phyloP scores from a whole-genome alignment of 805 yeast genomes.

The Nakazawaea holstii region DNA sequence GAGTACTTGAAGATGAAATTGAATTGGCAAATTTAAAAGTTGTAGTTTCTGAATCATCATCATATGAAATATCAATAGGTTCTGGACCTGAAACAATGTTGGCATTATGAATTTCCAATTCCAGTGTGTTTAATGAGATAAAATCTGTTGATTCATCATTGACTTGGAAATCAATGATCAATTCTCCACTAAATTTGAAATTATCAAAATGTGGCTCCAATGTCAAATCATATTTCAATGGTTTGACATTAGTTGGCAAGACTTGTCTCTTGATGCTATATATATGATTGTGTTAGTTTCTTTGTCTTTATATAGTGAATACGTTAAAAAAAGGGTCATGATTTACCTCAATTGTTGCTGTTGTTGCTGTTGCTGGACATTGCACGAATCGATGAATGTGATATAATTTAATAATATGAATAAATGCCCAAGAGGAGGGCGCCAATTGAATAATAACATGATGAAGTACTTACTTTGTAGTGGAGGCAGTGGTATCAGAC shows the following conservation, averaged over 20 bases:
- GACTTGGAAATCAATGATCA: slow-evolving; percentile 48
- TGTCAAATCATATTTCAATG: slow-evolving; percentile 62
- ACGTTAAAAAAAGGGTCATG: not conserved
- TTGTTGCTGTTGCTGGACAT: no score
- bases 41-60: slow-evolving; percentile 34
- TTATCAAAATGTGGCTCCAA: slow-evolving; percentile 56
- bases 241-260: slow-evolving; percentile 65
- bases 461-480: not conserved
- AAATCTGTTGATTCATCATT: slow-evolving; percentile 35
- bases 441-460: no score
- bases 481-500: not conserved
- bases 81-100: slow-evolving; percentile 23
- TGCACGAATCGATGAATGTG: no score
- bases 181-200: slow-evolving; percentile 55
- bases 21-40: slow-evolving; percentile 9
- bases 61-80: slow-evolving; percentile 22
- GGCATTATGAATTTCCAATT: slow-evolving; percentile 55
- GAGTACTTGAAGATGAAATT: slow-evolving; percentile 19
- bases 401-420: no score
- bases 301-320: not conserved
- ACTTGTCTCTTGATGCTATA: slow-evolving; percentile 21
- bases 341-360: not conserved
- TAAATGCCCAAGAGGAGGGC: no score
- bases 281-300: not conserved
- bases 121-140: slow-evolving; percentile 57